Base-by-base conservation (phyloP, 1,139 yeast genomes). In the Blastobotrys malaysiensis region DNA sequence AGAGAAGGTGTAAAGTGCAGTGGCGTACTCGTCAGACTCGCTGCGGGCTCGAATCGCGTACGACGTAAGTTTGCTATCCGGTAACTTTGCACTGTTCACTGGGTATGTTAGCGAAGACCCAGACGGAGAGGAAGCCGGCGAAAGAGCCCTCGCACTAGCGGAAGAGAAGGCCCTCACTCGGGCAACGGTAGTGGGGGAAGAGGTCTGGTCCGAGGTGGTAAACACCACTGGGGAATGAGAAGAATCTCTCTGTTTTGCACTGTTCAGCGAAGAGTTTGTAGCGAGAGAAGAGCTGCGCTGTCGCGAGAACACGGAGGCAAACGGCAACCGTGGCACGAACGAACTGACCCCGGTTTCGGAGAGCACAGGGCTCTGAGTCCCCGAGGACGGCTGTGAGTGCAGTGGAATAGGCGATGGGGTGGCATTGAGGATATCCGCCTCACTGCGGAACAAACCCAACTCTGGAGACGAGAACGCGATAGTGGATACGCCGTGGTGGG, bases 1-100 rank as follows among this genome's bases (percentile, higher is more conserved):
- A 0, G 60, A 54, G 59, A 72, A 72, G 19, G 74, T 70, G 59
- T 54, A 72, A 45, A 60, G 50, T 14, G 76, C 76, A n/a, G 61
- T 61, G 26, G 66, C 72, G 43, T 61, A 63, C 55, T 67, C 70
- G 44, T 52, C 55, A 2, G 53, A 43, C 18, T 55, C 54, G 20
- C 49, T 36, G 36, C 49, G 45, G 11, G 52, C 52, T 27, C 49
- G 46, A 27, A 48, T 45, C 2, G 53, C 49, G 21, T 45, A 46
- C 7, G 51, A 31, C 9, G 52, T 45, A 14, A 46, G 21, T 22
- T 46, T 24, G 20, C 39, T n/a, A 22, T 45, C 48, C 48, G 26
- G 26, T 1, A 22, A 4, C 13, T 20, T 45, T 16, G 18, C 19
- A 11, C 7, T 14, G 43, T 14, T 20, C 18, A 18, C 2, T 24